Evolutionary conservation across 306 rosid species (phyloP), one percentile per base, ranked within the genome.

Genomic region (Geum urbanum): DNA sequence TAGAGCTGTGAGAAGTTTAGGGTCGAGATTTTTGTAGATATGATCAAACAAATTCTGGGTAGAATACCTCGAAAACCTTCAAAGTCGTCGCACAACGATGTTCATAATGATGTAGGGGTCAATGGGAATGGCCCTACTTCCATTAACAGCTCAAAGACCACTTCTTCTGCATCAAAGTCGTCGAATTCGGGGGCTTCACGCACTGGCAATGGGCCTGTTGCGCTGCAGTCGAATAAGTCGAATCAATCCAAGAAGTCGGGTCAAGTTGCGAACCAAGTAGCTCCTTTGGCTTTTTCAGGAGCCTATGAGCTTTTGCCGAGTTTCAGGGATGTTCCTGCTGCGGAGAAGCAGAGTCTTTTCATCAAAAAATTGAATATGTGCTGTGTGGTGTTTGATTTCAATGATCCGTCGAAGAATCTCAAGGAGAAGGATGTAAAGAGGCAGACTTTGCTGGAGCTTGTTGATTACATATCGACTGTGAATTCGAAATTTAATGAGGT

Each of bases 41-140:
- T 87, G 92, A 84, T 87, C 62, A 87, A 84, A 80, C 84, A 84
- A 53, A 81, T 84, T 57, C 67, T 82, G 15, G 77, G 82, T 70
- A 81, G 84, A 78, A 74, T 81, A 49, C 88, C 91, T 47, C 84
- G 88, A 63, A 84, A 81, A 69, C 77, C 91, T 51, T 84, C 86
- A 9, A 82, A 82, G 53, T 81, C 86, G 49, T 77, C 84, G 7
- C 83, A 58, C 0, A 70, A 57, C 49, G 83, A 79, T 73, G 74
- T 81, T 32, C 55, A 75, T 58, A 62, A 66, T 16, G 87, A 78
- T 19, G 81, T 79, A 62, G 85, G 74, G 74, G 41, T 76, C 51
- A 78, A 76, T 77, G 85, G 63, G 37, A 59, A 68, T 75, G 82
- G 83, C 46, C 64, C 76, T 71, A 80, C 72, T 82, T 80, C 83